These are phyloP conservation scores for Sugiyamaella qingdaonensis DNA, from an alignment of 805 yeast species.

Conservation along the genomic window DNA sequence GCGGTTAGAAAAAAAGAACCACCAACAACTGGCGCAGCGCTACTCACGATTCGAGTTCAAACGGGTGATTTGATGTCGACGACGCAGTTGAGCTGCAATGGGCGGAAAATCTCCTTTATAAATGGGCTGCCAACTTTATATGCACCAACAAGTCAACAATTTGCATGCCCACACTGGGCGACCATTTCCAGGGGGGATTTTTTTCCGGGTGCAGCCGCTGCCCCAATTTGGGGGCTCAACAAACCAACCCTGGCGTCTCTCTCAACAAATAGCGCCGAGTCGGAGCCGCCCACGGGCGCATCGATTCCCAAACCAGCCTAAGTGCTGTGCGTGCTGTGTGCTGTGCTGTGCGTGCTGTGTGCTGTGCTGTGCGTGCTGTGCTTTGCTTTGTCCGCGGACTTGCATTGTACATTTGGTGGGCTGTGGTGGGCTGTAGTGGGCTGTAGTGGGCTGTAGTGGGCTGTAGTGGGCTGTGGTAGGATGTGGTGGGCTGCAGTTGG, in stretches of 20 bases:
- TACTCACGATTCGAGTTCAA: not conserved
- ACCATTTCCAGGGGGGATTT: constrained; percentile 1
- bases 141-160: constrained; percentile 4
- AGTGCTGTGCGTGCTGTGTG: no score
- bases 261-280: constrained; percentile 1
- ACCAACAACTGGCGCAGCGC: not conserved
- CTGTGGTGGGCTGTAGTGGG: no score
- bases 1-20: not conserved
- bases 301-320: no score
- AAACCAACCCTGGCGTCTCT: not conserved
- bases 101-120: not conserved
- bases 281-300: not conserved
- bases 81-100: not conserved
- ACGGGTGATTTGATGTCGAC: not conserved
- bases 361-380: no score
- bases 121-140: not conserved
- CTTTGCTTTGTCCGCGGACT: no score
- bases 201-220: constrained; percentile 1
- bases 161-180: constrained; percentile 1
- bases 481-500: no score
- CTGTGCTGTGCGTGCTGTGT: no score
- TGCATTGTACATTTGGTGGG: not conserved
- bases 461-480: not conserved
- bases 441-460: no score
- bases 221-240: constrained; percentile 4